Percentiles rank a stretch among this genome's conserved stretches.
phyloP scores from a whole-genome alignment of 2,329 filamentous ascomycete genomes.

The Stenocarpella maydis region DNA sequence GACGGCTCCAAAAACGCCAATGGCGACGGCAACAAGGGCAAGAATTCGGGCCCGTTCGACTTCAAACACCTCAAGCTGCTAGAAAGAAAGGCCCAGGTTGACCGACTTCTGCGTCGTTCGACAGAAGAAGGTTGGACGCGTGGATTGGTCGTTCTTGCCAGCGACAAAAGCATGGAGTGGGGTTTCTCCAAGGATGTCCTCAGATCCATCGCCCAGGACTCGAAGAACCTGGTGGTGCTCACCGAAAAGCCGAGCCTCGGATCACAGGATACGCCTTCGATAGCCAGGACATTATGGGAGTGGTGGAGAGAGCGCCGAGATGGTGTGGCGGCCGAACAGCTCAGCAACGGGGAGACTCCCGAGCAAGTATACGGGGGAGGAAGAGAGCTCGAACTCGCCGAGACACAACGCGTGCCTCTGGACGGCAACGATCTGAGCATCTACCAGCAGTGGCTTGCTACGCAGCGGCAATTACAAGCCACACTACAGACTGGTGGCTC shows the following conservation, averaged over 20 bases:
- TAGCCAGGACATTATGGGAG: slow-evolving; percentile 81
- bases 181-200: slow-evolving; percentile 89
- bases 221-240: slow-evolving; percentile 84
- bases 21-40: slow-evolving; percentile 56
- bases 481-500: slow-evolving; percentile 76
- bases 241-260: slow-evolving; percentile 73
- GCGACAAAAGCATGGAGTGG: slow-evolving; percentile 91
- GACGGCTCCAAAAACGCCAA: slow-evolving; percentile 57
- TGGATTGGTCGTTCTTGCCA: slow-evolving; percentile 85
- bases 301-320: slow-evolving; percentile 77
- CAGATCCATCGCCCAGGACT: slow-evolving; percentile 75
- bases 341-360: slow-evolving; percentile 62
- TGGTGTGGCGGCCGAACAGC: slow-evolving; percentile 67
- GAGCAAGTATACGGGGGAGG: slow-evolving; percentile 74
- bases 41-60: slow-evolving; percentile 80
- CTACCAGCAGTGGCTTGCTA: slow-evolving; percentile 93
- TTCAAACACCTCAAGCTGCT: slow-evolving; percentile 86
- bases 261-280: slow-evolving; percentile 57
- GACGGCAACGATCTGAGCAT: slow-evolving; percentile 78
- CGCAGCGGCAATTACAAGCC: slow-evolving; percentile 85
- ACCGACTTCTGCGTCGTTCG: slow-evolving; percentile 67
- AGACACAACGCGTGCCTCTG: slow-evolving; percentile 70
- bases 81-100: slow-evolving; percentile 82
- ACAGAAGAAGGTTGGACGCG: slow-evolving; percentile 51
- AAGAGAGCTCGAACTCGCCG: slow-evolving; percentile 65